These are phyloP conservation scores for Gracilaria gracilis DNA, from an alignment of 23 red algal genomes.

Conservation along the genomic window DNA sequence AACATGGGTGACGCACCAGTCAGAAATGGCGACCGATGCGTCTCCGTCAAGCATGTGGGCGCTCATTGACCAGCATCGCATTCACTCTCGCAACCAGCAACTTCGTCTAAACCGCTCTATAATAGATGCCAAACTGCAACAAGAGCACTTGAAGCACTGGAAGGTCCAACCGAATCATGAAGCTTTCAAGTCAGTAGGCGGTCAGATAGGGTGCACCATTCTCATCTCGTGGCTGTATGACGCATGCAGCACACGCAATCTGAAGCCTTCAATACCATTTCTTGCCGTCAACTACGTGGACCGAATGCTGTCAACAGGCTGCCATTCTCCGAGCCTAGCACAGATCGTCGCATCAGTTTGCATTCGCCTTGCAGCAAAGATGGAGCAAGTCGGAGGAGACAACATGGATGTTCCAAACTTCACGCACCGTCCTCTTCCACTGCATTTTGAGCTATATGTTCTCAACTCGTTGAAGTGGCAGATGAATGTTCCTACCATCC, in stretches of 20 bases:
- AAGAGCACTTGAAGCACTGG: slow-evolving; percentile 19
- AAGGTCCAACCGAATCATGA: slow-evolving; percentile 3
- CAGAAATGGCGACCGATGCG: neutral
- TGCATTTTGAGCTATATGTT: slow-evolving; percentile 16
- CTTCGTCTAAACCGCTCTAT: neutral
- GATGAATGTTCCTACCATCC: slow-evolving; percentile 42
- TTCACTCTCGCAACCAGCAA: neutral
- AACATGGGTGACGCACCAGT: too few relatives aligned
- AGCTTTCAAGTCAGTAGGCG: slow-evolving; percentile 34
- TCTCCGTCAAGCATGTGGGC: neutral
- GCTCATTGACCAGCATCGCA: neutral
- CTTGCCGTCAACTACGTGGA: slow-evolving; percentile 59
- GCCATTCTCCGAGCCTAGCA: neutral
- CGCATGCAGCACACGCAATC: slow-evolving; percentile 17
- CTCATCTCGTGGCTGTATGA: slow-evolving; percentile 53
- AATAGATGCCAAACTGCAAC: neutral
- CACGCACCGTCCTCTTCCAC: neutral
- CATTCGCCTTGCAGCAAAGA: slow-evolving; percentile 46
- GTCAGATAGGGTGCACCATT: slow-evolving; percentile 32
- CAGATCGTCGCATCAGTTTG: slow-evolving; percentile 30
- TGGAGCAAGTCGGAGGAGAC: slow-evolving; percentile 49
- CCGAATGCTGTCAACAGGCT: slow-evolving; percentile 9
- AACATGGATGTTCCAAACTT: slow-evolving; percentile 38
- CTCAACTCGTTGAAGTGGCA: slow-evolving; percentile 38
- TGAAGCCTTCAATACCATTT: slow-evolving; percentile 26